phyloP scores from a whole-genome alignment of 2,329 filamentous ascomycete species.

The Leptographium radiaticola region DNA sequence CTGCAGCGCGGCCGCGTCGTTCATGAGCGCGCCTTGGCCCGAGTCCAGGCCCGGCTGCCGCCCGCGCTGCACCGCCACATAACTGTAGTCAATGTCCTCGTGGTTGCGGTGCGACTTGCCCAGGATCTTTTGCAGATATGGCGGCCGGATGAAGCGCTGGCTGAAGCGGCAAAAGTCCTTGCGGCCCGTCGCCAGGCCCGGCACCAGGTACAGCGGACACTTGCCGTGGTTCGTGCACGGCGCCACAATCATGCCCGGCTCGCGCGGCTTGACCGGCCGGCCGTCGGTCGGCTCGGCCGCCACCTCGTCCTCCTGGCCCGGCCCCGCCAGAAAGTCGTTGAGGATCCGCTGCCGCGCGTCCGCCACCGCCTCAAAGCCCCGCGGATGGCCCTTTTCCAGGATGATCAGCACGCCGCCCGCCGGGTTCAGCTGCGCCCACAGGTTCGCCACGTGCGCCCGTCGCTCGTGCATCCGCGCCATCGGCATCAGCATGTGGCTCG shows the following conservation, averaged over 20 bases:
- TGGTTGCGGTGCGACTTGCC: conserved; percentile 61
- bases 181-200: conserved; percentile 58
- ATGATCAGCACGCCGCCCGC: conserved; percentile 78
- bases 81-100: conserved; percentile 85
- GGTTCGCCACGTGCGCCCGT: conserved; percentile 68
- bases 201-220: conserved; percentile 76
- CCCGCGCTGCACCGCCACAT: conserved; percentile 73
- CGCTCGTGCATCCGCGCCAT: conserved; percentile 64
- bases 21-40: conserved; percentile 11
- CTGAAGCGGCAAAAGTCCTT: conserved; percentile 87
- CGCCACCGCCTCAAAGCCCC: conserved; percentile 85
- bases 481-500: conserved; percentile 69
- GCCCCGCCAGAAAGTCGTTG: conserved; percentile 58
- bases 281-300: neutral
- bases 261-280: conserved; percentile 21
- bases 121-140: conserved; percentile 67
- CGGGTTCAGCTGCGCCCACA: conserved; percentile 77
- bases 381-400: conserved; percentile 80
- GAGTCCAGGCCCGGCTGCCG: conserved; percentile 17
- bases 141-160: conserved; percentile 76
- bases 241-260: conserved; percentile 52
- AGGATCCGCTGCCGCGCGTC: conserved; percentile 70
- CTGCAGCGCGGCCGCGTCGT: conserved; percentile 2
- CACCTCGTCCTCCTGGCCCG: conserved; percentile 19
- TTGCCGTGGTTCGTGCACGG: conserved; percentile 79